Conservation (phyloP, 305 asterid genomes). For the Coffea humblotiana region DNA sequence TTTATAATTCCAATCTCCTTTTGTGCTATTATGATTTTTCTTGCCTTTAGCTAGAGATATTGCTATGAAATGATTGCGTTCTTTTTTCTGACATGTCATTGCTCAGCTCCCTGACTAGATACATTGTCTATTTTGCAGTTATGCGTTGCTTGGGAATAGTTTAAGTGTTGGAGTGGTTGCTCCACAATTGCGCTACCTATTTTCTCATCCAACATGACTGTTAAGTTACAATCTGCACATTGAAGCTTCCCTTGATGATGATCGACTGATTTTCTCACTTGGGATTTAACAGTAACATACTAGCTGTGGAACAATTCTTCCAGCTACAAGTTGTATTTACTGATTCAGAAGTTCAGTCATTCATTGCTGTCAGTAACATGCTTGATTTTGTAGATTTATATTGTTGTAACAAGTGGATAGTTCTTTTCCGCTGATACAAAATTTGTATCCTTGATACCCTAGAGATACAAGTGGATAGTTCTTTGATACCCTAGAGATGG, state of each 20-base stretch:
- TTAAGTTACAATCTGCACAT: not conserved
- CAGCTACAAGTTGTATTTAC: not conserved
- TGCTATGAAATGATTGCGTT: not conserved
- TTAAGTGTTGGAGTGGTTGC: constrained; percentile 89
- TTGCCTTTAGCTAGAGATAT: not conserved
- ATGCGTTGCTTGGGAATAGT: constrained; percentile 92
- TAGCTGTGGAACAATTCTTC: not conserved
- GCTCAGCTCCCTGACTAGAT: not conserved
- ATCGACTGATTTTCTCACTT: not conserved
- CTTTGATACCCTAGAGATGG: not conserved
- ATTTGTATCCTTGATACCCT: not conserved
- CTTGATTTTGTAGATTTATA: not conserved
- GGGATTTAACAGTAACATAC: not conserved
- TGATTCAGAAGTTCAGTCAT: not conserved
- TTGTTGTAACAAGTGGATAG: not conserved
- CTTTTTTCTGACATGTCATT: not conserved
- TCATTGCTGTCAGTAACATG: not conserved
- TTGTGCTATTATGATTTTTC: not conserved
- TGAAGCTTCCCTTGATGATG: not conserved
- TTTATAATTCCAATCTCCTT: not conserved
- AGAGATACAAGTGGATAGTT: not conserved
- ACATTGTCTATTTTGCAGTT: constrained; percentile 41
- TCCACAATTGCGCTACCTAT: constrained; percentile 60
- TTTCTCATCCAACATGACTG: constrained; percentile 30
- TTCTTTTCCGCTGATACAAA: not conserved